Conservation (phyloP, 164 flowering plant genomes). For the Sedum album region DNA sequence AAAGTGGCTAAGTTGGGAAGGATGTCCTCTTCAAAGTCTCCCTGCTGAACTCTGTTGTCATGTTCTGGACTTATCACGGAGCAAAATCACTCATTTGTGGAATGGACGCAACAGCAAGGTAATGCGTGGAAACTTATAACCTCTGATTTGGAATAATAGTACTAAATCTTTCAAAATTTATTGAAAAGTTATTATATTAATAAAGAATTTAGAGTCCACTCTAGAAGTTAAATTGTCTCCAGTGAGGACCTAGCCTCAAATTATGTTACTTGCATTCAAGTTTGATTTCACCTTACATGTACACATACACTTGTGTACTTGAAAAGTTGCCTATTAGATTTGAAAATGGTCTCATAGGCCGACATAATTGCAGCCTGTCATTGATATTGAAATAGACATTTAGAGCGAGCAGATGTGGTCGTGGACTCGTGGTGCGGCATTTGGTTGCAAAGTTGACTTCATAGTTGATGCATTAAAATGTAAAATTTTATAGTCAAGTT, state of each 20-base stretch:
- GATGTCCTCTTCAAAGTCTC: conserved; percentile 23
- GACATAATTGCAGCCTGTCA: not conserved
- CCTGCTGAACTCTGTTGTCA: conserved; percentile 18
- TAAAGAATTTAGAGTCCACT: too few species aligned
- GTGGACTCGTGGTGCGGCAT: too few species aligned
- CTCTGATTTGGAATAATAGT: not conserved
- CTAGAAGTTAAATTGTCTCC: too few species aligned
- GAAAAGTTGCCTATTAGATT: not conserved
- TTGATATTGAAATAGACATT: not conserved
- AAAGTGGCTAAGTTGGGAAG: conserved; percentile 41
- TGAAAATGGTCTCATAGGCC: not conserved
- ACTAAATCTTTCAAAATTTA: too few species aligned
- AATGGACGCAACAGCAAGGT: conserved; percentile 21
- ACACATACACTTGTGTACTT: not conserved
- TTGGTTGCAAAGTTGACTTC: not conserved
- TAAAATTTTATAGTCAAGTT: not conserved
- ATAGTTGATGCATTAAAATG: not conserved
- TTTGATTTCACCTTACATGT: not conserved
- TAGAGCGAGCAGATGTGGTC: not conserved
- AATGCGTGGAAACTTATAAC: not conserved
- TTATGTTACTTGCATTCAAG: not conserved
- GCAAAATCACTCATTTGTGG: conserved; percentile 23
- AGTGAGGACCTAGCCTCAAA: not conserved
- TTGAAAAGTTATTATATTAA: too few species aligned
- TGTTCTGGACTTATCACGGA: conserved; percentile 41